Base-by-base conservation (phyloP, 2,329 filamentous ascomycete genomes). In the Penicillium brevicompactum region DNA sequence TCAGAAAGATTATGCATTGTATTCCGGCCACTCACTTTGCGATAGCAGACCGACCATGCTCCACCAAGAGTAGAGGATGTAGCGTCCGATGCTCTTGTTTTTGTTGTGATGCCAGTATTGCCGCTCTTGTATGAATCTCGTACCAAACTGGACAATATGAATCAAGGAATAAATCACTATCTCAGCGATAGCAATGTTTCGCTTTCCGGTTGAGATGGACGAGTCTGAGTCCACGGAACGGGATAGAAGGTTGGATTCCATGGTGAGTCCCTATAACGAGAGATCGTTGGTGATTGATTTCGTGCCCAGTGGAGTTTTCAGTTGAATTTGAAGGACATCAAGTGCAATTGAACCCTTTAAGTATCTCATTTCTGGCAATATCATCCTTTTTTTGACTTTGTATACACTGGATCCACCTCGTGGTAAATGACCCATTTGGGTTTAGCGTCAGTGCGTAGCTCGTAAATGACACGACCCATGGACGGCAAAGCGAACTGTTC, bases 101-200 rank as follows among this genome's bases (percentile, higher is more conserved):
- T 58, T 67, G 10, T 30, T 50, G 42, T 69, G 65, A 40, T 69
- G 66, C 67, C 67, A 70, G 49, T 67, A 68, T 7, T 50, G 54
- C 57, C 61, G 64, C 50, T 69, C 66, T 43, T 70, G 67, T 31
- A 61, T 53, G 31, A 54, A 70, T 38, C 66, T 56, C 10, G 58
- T 59, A n/a, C 53, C 18, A 11, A 66, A 55, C 16, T 68, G 67
- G 11, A 55, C 30, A 22, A 64, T 2, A 7, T 62, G 62, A 4
- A 69, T 63, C 16, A 59, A 13, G 2, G 63, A 67, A 42, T 65
- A 70, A 16, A 70, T 46, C 2, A 56, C 40, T 7, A 70, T 21
- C 30, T 70, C 62, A 8, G 61, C 56, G n/a, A 70, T 65, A 16
- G 66, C 67, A 22, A 70, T 38, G 3, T 63, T 52, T 11, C 37